Base-by-base conservation (phyloP, 1,284 basidiomycete genomes). In the Moesziomyces sp. region DNA sequence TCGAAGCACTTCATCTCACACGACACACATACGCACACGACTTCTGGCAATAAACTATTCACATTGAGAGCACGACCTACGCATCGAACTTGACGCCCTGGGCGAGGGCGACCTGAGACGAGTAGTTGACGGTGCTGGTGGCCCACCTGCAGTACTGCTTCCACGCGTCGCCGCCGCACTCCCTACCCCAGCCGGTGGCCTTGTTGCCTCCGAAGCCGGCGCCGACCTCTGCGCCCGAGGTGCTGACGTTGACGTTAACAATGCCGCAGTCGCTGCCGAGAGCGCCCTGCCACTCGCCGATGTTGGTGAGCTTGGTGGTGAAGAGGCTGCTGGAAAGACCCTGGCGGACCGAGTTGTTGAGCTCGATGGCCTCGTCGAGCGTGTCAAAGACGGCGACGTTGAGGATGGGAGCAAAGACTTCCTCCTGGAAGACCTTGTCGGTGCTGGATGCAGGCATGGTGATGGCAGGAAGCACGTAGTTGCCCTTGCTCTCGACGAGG, bases 161-260 rank as follows among this genome's bases (percentile, higher is more conserved):
- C 94, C 94, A 97, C 24, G 94, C 92, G 85, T 97, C 94, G 48
- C 94, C 94, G 38, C 94, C 94, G 16, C 92, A 94, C 86, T 97
- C 94, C 58, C 94, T 89, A n/a, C 95, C 95, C 93, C 93, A 94
- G 63, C 87, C 87, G 2, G 86, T 86, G 42, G 61, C 90, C 89
- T 95, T 94, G 87, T 96, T 96, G 46, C 95, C 94, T 53, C 94
- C 94, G 81, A 97, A 97, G 0, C 91, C 92, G 9, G 90, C 91
- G 52, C 91, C 91, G 67, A 97, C 97, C 86, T 98, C 94, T 18
- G 95, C 94, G 23, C 95, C 94, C 79, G 91, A 93, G 0, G 94
- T 96, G 47, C 93, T 93, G 53, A 93, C 93, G 83, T 77, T 79
- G 40, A 79, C 77, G 58, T 79, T 79, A 42, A 79, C 77, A 52